Conservation (phyloP, 345 rosid genomes). For the Kernera saxatilis region DNA sequence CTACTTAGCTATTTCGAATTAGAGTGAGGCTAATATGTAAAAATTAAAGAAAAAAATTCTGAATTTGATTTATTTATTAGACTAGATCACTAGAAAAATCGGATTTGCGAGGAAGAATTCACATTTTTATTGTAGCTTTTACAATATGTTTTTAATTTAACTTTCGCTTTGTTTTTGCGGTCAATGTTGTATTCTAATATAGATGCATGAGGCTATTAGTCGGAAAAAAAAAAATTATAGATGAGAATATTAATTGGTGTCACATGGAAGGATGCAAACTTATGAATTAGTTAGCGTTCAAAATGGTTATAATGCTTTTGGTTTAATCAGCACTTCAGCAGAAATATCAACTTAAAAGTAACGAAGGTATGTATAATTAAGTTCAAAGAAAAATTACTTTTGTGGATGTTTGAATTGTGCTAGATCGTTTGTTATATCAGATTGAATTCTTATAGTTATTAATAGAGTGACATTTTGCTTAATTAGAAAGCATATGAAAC, state of each 20-base stretch:
- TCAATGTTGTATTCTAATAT: background rate
- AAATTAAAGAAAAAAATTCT: background rate
- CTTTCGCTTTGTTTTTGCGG: background rate
- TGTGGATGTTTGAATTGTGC: background rate
- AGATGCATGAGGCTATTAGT: too few species aligned
- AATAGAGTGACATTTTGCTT: background rate
- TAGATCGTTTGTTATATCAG: background rate
- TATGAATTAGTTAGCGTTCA: too few species aligned
- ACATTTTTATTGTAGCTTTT: background rate
- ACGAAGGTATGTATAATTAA: background rate
- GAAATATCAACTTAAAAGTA: too few species aligned
- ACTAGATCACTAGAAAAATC: background rate
- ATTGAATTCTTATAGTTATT: too few species aligned
- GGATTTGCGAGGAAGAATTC: background rate
- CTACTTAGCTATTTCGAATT: constrained; percentile 24
- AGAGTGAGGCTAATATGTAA: background rate
- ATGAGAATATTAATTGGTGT: background rate
- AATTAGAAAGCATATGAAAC: background rate
- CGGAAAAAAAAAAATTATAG: too few species aligned
- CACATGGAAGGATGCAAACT: background rate
- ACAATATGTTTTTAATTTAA: background rate
- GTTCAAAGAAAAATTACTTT: background rate
- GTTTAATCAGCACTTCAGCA: too few species aligned
- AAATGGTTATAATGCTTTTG: too few species aligned
- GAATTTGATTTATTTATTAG: background rate